Evolutionary conservation across 2,329 filamentous ascomycete species (phyloP).

Genomic region (Bipolaris bicolor): DNA sequence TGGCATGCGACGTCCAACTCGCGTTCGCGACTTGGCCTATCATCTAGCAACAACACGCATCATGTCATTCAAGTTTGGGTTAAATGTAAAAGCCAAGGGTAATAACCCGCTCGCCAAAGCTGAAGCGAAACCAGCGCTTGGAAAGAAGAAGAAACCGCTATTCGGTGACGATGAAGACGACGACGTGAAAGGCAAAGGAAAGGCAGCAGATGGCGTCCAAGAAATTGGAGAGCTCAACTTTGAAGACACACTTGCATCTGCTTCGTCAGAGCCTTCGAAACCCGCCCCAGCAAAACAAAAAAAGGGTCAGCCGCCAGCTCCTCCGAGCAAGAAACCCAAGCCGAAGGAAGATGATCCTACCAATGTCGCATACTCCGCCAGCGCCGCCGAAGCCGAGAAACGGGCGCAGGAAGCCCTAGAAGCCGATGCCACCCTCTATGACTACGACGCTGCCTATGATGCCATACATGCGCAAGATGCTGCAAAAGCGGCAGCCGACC

Average conservation of each 20-base stretch:
- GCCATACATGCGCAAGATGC: conserved; percentile 66
- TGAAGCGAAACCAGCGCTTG: conserved; percentile 27
- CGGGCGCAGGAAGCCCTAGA: conserved; percentile 69
- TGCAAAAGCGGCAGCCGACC: conserved; percentile 61
- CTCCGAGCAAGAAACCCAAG: conserved; percentile 48
- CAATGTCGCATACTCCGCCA: conserved; percentile 68
- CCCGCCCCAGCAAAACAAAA: conserved; percentile 46
- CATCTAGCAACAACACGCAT: conserved; percentile 17
- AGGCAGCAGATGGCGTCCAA: conserved; percentile 54
- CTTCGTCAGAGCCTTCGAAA: conserved; percentile 26
- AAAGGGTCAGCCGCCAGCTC: conserved; percentile 39
- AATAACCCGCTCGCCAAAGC: conserved; percentile 23
- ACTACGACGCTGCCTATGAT: conserved; percentile 84
- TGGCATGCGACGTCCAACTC: conserved; percentile 25
- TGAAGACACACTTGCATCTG: conserved; percentile 54
- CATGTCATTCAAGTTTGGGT: conserved; percentile 60
- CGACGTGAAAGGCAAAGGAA: conserved; percentile 47
- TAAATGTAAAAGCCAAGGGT: conserved; percentile 66
- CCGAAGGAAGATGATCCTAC: conserved; percentile 45
- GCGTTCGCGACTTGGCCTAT: conserved; percentile 1
- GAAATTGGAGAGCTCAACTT: conserved; percentile 65
- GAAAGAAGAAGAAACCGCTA: conserved; percentile 40
- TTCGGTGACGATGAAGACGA: conserved; percentile 65
- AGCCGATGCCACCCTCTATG: conserved; percentile 77
- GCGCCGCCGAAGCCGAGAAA: conserved; percentile 66